Evolutionary conservation across 75 land plant genomes (phyloP).

Genomic region (Pseudotsuga menziesii): DNA sequence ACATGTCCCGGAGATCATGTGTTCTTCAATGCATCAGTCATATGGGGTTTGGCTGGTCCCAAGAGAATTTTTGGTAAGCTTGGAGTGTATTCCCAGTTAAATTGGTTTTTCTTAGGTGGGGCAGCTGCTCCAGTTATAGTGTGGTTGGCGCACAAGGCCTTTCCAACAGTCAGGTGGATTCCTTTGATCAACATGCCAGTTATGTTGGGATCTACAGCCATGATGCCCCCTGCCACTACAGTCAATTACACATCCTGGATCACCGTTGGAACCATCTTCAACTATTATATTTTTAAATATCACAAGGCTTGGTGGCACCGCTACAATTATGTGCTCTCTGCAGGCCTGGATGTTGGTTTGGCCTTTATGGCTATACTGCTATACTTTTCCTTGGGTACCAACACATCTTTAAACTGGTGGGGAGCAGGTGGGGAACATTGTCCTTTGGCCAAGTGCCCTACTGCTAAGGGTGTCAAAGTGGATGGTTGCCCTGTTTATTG

Average conservation of each 20-base stretch:
- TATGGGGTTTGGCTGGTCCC: slow-evolving; percentile 37
- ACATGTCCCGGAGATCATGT: slow-evolving; percentile 32
- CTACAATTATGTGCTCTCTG: slow-evolving; percentile 84
- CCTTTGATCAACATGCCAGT: slow-evolving; percentile 45
- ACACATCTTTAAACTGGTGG: slow-evolving; percentile 55
- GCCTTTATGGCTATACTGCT: slow-evolving; percentile 77
- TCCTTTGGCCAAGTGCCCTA: slow-evolving; percentile 59
- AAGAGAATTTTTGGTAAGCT: slow-evolving; percentile 24
- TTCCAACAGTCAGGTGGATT: slow-evolving; percentile 24
- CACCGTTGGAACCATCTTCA: slow-evolving; percentile 66
- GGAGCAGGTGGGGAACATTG: slow-evolving; percentile 61
- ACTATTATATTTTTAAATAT: slow-evolving; percentile 60
- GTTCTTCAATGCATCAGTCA: slow-evolving; percentile 36
- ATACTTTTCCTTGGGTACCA: slow-evolving; percentile 42
- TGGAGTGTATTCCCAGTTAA: slow-evolving; percentile 18
- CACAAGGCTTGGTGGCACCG: slow-evolving; percentile 72
- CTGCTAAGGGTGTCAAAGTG: slow-evolving; percentile 51
- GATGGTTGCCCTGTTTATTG: slow-evolving; percentile 48
- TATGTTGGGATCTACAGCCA: slow-evolving; percentile 39
- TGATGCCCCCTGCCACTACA: slow-evolving; percentile 70
- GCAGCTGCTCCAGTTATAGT: slow-evolving; percentile 19
- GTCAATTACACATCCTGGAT: slow-evolving; percentile 69
- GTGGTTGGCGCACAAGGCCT: slow-evolving; percentile 28
- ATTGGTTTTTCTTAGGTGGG: slow-evolving; percentile 35
- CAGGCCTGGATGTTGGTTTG: slow-evolving; percentile 70